Percentiles rank a stretch among this genome's conserved stretches.
Evolutionary conservation across 2,329 filamentous ascomycete genomes (phyloP).

Genomic region (Nectriaceae sp.): DNA sequence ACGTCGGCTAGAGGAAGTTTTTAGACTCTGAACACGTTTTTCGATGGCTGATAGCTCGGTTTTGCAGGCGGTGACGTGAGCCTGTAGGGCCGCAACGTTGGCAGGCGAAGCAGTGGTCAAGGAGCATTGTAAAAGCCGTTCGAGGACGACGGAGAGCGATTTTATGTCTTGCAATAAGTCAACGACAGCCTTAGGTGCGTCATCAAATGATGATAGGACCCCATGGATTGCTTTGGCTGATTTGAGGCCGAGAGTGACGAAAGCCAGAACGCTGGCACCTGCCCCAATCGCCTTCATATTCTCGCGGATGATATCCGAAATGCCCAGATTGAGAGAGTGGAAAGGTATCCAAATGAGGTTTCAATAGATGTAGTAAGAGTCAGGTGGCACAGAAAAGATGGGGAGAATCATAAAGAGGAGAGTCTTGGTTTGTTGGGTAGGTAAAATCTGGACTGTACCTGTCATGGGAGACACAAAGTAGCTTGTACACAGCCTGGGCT

Average conservation of each 20-base stretch:
- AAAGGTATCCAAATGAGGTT: too few species aligned
- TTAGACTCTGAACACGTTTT: background rate
- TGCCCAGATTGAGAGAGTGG: too few species aligned
- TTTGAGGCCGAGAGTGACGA: background rate
- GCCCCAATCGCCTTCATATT: background rate
- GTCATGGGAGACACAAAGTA: too few species aligned
- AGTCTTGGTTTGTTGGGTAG: too few species aligned
- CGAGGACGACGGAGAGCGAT: background rate
- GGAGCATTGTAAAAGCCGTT: background rate
- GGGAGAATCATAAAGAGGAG: too few species aligned
- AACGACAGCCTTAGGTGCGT: background rate
- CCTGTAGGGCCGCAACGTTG: background rate
- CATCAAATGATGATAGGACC: background rate
- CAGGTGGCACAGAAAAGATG: too few species aligned
- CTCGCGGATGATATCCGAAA: too few species aligned
- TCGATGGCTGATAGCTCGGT: background rate
- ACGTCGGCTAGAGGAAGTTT: background rate
- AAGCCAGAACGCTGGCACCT: background rate
- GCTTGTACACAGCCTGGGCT: too few species aligned
- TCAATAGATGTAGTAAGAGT: too few species aligned
- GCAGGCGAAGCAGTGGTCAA: background rate
- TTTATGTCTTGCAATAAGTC: background rate
- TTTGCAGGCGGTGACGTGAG: background rate
- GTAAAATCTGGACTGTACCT: too few species aligned
- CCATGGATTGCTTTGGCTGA: background rate